Conservation (phyloP, 2,329 filamentous ascomycete genomes). For the Curvularia sp. region DNA sequence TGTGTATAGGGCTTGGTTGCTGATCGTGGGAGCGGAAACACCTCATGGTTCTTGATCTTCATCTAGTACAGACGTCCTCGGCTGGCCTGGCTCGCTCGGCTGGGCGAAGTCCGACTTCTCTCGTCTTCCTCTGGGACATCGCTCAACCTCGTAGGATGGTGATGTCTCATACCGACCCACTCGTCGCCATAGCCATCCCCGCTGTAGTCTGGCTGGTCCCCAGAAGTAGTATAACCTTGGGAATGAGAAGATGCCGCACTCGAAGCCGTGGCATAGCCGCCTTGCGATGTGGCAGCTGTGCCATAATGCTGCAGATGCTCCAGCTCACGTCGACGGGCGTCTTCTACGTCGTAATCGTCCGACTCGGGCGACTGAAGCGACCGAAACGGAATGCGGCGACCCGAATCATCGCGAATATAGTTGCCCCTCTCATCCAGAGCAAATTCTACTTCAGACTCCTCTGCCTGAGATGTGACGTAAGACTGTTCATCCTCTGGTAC, state of each 20-base stretch:
- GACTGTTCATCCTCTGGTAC: conserved; percentile 48
- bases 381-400: conserved; percentile 47
- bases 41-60: neutral
- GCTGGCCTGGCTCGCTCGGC: conserved; percentile 47
- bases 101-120: conserved; percentile 48
- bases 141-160: conserved; percentile 51
- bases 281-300: conserved; percentile 40
- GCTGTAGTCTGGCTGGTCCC: conserved; percentile 45
- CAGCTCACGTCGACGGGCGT: conserved; percentile 59
- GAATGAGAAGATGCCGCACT: conserved; percentile 32
- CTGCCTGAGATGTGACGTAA: conserved; percentile 46
- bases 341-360: conserved; percentile 65
- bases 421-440: conserved; percentile 48
- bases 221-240: conserved; percentile 30
- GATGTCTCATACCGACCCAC: conserved; percentile 50
- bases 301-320: conserved; percentile 58
- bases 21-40: neutral
- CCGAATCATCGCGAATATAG: conserved; percentile 47
- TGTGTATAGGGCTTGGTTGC: neutral
- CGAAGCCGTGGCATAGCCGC: conserved; percentile 39
- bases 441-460: conserved; percentile 49
- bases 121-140: conserved; percentile 53
- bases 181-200: conserved; percentile 49
- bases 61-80: conserved; percentile 35
- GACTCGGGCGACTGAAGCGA: conserved; percentile 44